These are phyloP conservation scores for Lachancea thermotolerans DNA, from an alignment of 805 yeast species.

Conservation along the genomic window DNA sequence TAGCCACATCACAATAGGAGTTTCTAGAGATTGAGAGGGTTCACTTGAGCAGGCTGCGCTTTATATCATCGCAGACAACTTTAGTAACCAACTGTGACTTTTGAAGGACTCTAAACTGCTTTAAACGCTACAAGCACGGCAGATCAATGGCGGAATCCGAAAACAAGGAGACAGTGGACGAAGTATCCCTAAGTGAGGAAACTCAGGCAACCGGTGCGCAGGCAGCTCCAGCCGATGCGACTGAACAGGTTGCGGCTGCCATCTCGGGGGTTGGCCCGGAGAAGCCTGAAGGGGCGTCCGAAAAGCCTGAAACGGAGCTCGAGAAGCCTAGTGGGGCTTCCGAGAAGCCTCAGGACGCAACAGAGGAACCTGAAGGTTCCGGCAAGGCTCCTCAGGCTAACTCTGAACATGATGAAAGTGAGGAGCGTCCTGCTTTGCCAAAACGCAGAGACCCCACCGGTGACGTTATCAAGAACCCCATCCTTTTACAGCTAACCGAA, in stretches of 20 bases:
- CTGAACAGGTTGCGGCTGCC: no score
- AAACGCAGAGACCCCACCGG: conserved; percentile 14
- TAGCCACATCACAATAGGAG: no score
- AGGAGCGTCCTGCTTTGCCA: conserved; percentile 23
- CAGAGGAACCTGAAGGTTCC: conserved; percentile 11
- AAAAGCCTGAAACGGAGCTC: background rate
- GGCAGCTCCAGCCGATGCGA: no score
- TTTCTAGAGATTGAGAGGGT: no score
- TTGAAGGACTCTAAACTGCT: no score
- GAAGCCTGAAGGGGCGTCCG: no score
- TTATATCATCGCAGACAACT: no score
- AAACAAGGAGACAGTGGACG: conserved; percentile 4
- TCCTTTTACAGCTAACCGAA: conserved; percentile 53
- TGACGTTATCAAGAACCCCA: conserved; percentile 16
- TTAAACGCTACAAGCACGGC: no score
- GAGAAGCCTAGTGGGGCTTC: background rate
- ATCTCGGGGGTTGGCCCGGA: no score
- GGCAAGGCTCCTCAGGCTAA: conserved; percentile 13
- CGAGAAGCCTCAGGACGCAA: background rate
- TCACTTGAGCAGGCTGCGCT: no score
- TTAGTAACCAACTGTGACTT: no score
- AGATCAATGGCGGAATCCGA: conserved; percentile 3
- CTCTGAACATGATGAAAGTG: conserved; percentile 10
- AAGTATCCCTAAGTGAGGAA: conserved; percentile 5
- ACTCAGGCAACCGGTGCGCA: background rate